Evolutionary conservation across 1,284 basidiomycete genomes (phyloP).

Genomic region (Volvariella volvacea): DNA sequence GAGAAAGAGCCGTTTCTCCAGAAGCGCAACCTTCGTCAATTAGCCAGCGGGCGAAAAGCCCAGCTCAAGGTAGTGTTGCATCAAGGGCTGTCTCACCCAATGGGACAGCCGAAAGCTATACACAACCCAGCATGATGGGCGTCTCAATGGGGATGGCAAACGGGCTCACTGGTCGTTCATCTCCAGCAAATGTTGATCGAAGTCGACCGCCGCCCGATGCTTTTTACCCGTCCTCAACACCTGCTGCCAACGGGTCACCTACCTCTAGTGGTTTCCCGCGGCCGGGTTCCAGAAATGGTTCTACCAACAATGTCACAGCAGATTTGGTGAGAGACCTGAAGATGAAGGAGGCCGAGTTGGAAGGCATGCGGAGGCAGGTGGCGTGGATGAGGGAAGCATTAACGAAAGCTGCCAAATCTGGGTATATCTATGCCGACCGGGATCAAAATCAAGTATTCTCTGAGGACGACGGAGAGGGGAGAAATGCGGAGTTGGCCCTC

Average conservation of each 20-base stretch:
- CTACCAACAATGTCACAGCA: conserved; percentile 62
- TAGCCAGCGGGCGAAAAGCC: conserved; percentile 49
- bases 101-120: conserved; percentile 24
- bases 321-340: conserved; percentile 77
- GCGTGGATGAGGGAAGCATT: conserved; percentile 85
- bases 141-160: conserved; percentile 41
- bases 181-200: conserved; percentile 52
- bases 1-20: conserved; percentile 50
- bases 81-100: conserved; percentile 56
- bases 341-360: conserved; percentile 76
- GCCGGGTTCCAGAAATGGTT: conserved; percentile 39
- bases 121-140: conserved; percentile 45
- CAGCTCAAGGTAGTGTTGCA: conserved; percentile 34
- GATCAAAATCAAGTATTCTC: conserved; percentile 22
- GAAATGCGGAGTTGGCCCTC: conserved; percentile 69
- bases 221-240: conserved; percentile 39
- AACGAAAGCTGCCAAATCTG: conserved; percentile 70
- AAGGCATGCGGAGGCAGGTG: conserved; percentile 72
- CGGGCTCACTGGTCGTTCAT: conserved; percentile 48
- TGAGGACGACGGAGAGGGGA: conserved; percentile 29
- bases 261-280: conserved; percentile 43
- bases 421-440: conserved; percentile 69
- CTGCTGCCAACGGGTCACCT: conserved; percentile 42
- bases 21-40: conserved; percentile 22
- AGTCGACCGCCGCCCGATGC: conserved; percentile 50